Percentiles rank a stretch among this genome's conserved stretches.
phyloP scores from a whole-genome alignment of 768 basidiomycete species.

The Tylopilus intermedius region DNA sequence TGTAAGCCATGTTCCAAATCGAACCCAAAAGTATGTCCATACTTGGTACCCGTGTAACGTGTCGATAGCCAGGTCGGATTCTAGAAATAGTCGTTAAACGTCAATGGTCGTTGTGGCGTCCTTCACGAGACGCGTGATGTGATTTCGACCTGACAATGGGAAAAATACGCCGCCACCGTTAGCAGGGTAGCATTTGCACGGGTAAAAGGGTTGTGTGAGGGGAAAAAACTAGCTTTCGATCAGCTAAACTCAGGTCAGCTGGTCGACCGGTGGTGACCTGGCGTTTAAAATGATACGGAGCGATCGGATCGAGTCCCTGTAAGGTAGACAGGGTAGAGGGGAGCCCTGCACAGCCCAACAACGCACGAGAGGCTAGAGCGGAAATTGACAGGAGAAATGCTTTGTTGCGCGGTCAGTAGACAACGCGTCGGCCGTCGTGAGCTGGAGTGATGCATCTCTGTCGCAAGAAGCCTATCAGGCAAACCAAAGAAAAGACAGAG shows the following conservation, averaged over 20 bases:
- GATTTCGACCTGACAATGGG: slow-evolving; percentile 8
- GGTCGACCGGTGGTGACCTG: slow-evolving; percentile 10
- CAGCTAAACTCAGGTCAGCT: slow-evolving; percentile 7
- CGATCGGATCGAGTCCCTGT: slow-evolving; percentile 17
- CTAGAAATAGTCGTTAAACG: neutral
- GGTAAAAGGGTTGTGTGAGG: slow-evolving; percentile 5
- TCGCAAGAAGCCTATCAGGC: slow-evolving; percentile 8
- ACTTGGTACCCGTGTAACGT: slow-evolving; percentile 3
- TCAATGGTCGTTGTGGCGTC: slow-evolving; percentile 17
- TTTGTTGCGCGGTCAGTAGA: neutral
- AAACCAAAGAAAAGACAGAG: neutral
- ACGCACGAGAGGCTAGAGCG: neutral
- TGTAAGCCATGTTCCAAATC: neutral
- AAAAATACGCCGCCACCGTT: slow-evolving; percentile 8
- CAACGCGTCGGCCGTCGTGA: neutral
- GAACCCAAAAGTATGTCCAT: slow-evolving; percentile 2
- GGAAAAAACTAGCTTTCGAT: neutral
- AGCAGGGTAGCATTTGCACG: slow-evolving; percentile 15
- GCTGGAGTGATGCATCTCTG: neutral
- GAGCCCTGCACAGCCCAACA: slow-evolving; percentile 6
- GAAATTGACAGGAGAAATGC: neutral
- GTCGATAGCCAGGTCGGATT: neutral
- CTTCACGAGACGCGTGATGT: neutral
- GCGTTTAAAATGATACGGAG: slow-evolving; percentile 5
- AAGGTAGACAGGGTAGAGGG: neutral